phyloP scores from a whole-genome alignment of 2,329 filamentous ascomycete species.

The Phyllosticta ampelicida region DNA sequence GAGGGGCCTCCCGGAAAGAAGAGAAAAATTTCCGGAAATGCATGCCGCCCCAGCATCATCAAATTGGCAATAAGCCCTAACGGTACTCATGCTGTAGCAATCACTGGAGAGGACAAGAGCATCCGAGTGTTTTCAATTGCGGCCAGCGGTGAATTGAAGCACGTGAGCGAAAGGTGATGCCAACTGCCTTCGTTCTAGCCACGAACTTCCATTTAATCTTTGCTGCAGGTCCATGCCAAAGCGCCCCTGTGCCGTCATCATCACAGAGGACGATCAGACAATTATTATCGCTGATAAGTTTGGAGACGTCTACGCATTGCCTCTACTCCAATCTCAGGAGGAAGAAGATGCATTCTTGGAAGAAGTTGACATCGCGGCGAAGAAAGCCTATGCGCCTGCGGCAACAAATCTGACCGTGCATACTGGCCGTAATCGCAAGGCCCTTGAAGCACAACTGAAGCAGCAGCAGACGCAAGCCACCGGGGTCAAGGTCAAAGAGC shows the following conservation, averaged over 20 bases:
- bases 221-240: slow-evolving; percentile 73
- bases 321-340: slow-evolving; percentile 46
- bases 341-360: slow-evolving; percentile 16
- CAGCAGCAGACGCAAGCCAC: slow-evolving; percentile 21
- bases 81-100: slow-evolving; percentile 58
- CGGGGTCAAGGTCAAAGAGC: slow-evolving; percentile 37
- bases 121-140: slow-evolving; percentile 71
- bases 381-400: slow-evolving; percentile 38
- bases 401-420: slow-evolving; percentile 51
- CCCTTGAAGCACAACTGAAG: slow-evolving; percentile 46
- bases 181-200: background rate
- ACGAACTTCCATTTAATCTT: background rate
- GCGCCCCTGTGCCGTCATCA: slow-evolving; percentile 63
- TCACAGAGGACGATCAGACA: slow-evolving; percentile 58
- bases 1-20: slow-evolving; percentile 31
- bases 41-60: slow-evolving; percentile 47
- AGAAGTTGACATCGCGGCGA: slow-evolving; percentile 11
- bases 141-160: slow-evolving; percentile 47
- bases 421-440: slow-evolving; percentile 47
- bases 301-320: slow-evolving; percentile 86
- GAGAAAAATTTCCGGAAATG: slow-evolving; percentile 20
- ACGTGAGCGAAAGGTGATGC: slow-evolving; percentile 60
- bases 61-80: slow-evolving; percentile 54
- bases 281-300: slow-evolving; percentile 91
- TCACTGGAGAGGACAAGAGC: slow-evolving; percentile 86